Percentiles rank a stretch among this genome's conserved stretches.
These are phyloP conservation scores for Pythium utonaiense DNA, from an alignment of 352 stramenopile genomes.

Conservation along the genomic window DNA sequence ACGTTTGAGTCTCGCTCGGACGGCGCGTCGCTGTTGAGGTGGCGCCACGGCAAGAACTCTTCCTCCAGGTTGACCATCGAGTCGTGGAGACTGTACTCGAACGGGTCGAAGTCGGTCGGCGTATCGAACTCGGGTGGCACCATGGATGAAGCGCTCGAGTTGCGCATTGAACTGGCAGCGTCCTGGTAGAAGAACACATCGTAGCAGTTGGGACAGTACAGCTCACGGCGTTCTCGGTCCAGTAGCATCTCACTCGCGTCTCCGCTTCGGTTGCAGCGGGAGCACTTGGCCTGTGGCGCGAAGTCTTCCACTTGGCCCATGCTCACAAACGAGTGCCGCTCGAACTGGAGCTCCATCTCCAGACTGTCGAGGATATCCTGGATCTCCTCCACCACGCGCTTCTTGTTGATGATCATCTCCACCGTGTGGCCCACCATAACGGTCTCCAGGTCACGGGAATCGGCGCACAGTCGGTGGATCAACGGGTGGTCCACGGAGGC, in stretches of 20 bases:
- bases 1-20: conserved; percentile 58
- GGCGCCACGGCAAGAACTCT: conserved; percentile 52
- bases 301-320: conserved; percentile 28
- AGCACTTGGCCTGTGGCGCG: conserved; percentile 27
- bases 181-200: conserved; percentile 69
- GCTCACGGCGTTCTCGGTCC: conserved; percentile 35
- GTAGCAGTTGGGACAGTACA: conserved; percentile 76
- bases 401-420: conserved; percentile 59
- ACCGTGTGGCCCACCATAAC: conserved; percentile 51
- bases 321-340: conserved; percentile 64
- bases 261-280: conserved; percentile 47
- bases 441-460: conserved; percentile 42
- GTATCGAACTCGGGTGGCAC: conserved; percentile 19
- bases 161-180: conserved; percentile 16
- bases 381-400: conserved; percentile 74
- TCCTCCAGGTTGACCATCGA: conserved; percentile 51
- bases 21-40: conserved; percentile 42
- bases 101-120: conserved; percentile 29
- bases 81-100: conserved; percentile 76
- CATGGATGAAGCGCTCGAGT: conserved; percentile 5
- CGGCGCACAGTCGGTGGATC: conserved; percentile 47
- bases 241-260: conserved; percentile 56
- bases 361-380: conserved; percentile 73
- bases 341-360: conserved; percentile 78
- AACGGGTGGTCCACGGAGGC: conserved; percentile 43